Evolutionary conservation across 306 rosid genomes (phyloP).

Genomic region (Ceratonia siliqua): DNA sequence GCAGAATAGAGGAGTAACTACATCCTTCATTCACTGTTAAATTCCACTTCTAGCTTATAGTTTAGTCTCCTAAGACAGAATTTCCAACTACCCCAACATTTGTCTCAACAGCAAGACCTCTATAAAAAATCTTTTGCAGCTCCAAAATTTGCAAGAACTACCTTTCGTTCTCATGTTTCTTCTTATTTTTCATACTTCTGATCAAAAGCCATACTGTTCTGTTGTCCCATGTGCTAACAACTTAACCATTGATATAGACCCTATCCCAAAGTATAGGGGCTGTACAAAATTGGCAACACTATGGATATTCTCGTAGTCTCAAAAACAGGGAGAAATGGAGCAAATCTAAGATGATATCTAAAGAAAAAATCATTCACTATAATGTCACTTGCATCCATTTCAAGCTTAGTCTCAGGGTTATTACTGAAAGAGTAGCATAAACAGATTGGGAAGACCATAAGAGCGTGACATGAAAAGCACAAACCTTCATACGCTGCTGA

Average conservation of each 20-base stretch:
- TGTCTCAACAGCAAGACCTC: neutral
- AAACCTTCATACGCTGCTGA: constrained; percentile 70
- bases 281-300: neutral
- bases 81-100: neutral
- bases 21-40: too few relatives aligned
- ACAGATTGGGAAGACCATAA: neutral
- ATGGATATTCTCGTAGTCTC: neutral
- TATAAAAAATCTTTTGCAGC: neutral
- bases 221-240: neutral
- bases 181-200: neutral
- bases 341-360: neutral
- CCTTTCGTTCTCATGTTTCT: neutral
- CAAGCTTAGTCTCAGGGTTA: neutral
- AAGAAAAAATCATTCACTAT: neutral
- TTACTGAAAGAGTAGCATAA: neutral
- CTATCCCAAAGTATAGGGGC: neutral
- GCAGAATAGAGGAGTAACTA: too few relatives aligned
- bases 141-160: neutral
- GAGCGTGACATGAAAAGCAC: neutral
- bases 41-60: too few relatives aligned
- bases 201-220: neutral
- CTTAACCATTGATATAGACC: neutral
- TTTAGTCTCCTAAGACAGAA: neutral
- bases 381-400: neutral
- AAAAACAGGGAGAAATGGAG: neutral